phyloP scores from a whole-genome alignment of 2,329 filamentous ascomycete genomes.

The Diaporthe citriasiana region DNA sequence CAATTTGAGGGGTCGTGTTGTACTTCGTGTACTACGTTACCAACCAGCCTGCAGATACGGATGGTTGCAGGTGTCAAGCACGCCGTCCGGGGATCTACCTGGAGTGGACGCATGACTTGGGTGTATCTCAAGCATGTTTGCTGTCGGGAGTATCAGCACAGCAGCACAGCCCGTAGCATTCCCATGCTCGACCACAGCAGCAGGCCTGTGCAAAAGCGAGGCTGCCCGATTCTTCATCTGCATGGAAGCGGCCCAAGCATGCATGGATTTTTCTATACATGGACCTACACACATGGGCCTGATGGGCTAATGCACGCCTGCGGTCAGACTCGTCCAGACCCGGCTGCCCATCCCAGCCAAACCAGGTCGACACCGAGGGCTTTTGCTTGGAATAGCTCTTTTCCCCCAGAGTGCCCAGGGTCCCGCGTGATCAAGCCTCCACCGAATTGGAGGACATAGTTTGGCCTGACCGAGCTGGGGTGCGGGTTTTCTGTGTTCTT shows the following conservation, averaged over 20 bases:
- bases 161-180: not conserved
- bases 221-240: constrained; percentile 19
- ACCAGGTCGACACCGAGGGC: not conserved
- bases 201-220: not conserved
- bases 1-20: not conserved
- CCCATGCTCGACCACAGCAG: not conserved
- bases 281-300: constrained; percentile 10
- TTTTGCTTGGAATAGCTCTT: constrained; percentile 14
- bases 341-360: constrained; percentile 5
- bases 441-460: constrained; percentile 9
- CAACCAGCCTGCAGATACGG: constrained; percentile 3
- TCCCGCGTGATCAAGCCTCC: constrained; percentile 28
- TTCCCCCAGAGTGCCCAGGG: constrained; percentile 11
- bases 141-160: not conserved
- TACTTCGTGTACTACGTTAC: not conserved
- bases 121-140: not conserved
- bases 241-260: constrained; percentile 22
- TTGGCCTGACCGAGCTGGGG: constrained; percentile 11
- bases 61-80: constrained; percentile 20
- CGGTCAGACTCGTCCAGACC: constrained; percentile 25
- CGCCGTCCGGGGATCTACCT: not conserved
- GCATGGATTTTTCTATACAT: constrained; percentile 31
- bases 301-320: constrained; percentile 19
- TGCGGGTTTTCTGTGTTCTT: not conserved
- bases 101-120: not conserved